These are phyloP conservation scores for Meyerozyma athensensis DNA, from an alignment of 1,139 yeast genomes.

Conservation along the genomic window DNA sequence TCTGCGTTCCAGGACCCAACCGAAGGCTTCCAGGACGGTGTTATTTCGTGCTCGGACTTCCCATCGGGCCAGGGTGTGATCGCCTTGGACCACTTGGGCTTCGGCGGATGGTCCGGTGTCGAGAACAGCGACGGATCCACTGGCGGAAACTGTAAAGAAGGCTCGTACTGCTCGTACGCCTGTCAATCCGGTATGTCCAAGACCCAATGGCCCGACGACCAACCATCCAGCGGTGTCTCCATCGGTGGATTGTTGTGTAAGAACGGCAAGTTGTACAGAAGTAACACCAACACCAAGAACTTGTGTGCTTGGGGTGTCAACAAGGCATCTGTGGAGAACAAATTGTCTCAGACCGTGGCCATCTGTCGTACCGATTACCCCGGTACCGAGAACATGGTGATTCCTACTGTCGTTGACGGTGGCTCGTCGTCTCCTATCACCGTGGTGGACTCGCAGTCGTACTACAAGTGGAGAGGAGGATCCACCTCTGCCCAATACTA, in stretches of 20 bases:
- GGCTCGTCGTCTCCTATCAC: slow-evolving; percentile 66
- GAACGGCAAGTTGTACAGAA: slow-evolving; percentile 72
- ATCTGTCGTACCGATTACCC: slow-evolving; percentile 98
- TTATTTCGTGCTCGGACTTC: slow-evolving; percentile 66
- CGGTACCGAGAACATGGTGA: slow-evolving; percentile 96
- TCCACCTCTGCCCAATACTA: slow-evolving; percentile 92
- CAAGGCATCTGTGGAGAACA: slow-evolving; percentile 64
- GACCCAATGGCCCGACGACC: slow-evolving; percentile 90
- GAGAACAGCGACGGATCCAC: slow-evolving; percentile 56
- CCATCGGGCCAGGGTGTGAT: slow-evolving; percentile 93
- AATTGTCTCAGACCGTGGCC: slow-evolving; percentile 64
- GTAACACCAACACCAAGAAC: slow-evolving; percentile 57
- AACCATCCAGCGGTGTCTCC: slow-evolving; percentile 83
- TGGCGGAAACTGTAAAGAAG: slow-evolving; percentile 69
- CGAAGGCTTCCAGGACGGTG: slow-evolving; percentile 73
- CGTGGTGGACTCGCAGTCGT: slow-evolving; percentile 70
- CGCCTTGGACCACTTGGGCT: slow-evolving; percentile 70
- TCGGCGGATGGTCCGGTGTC: slow-evolving; percentile 93
- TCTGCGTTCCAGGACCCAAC: slow-evolving; percentile 49
- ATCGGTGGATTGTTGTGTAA: slow-evolving; percentile 87
- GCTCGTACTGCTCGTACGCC: slow-evolving; percentile 92
- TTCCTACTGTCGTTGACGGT: slow-evolving; percentile 77
- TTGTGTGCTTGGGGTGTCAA: slow-evolving; percentile 84
- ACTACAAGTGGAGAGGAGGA: slow-evolving; percentile 80
- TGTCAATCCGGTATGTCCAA: slow-evolving; percentile 96